Evolutionary conservation across 257 asterid species (phyloP), one percentile per base, ranked within the genome.

Genomic region (Capsicum pubescens): DNA sequence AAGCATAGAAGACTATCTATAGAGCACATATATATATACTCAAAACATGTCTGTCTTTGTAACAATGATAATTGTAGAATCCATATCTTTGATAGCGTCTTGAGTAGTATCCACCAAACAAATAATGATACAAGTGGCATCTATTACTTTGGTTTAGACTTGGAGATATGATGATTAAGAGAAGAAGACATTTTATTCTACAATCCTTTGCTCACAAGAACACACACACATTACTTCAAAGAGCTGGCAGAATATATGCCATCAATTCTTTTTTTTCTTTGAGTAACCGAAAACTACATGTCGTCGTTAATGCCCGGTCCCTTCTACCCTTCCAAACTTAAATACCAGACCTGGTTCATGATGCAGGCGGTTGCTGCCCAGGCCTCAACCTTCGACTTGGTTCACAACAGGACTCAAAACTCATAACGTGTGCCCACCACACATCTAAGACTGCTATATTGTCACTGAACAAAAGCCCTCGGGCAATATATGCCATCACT

Each of bases 11-110:
- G 32, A 26, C 32, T 26, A 26, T 26, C 32, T 26, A 26, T 26
- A 26, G 32, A 26, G 32, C 32, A 26, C 1, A 26, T 26, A 26
- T 26, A 26, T 26, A 26, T 26, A 26, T n/a, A 26, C 32, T 26
- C 32, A 26, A 26, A 26, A 26, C 32, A 26, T 1, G 32, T 26
- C 32, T 26, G 1, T 1, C 32, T 26, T 26, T 26, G 32, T 26
- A 26, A 26, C 32, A 26, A 26, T 46, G 76, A 42, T 15, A 59
- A 81, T 44, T 81, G 44, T 11, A n/a, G 81, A 55, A 84, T 60
- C 88, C 87, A 64, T 81, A 88, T 80, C 89, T 60, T 79, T 76
- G 81, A 66, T 80, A 77, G 81, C 77, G 86, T 82, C 54, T 79
- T 71, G 83, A 54, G 81, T 61, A 61, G 61, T 77, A 84, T 83